A percentile compares a stretch with the other conserved stretches of the same genome.
Evolutionary conservation across 2,329 filamentous ascomycete genomes (phyloP).

Genomic region (Alternaria brassicae): DNA sequence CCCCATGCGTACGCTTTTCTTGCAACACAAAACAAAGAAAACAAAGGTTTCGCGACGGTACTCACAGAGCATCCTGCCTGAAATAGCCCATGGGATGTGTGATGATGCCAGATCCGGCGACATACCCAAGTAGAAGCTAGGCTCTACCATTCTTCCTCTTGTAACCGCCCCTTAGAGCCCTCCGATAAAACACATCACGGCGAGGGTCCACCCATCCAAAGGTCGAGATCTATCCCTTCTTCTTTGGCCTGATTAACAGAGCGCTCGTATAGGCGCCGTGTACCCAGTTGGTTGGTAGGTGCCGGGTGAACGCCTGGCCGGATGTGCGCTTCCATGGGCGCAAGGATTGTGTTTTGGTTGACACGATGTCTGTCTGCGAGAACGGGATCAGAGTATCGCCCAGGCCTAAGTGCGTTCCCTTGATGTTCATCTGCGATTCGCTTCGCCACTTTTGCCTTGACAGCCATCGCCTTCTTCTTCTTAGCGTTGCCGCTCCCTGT

Average conservation of each 20-base stretch:
- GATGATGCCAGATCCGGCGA: not conserved
- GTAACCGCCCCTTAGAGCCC: too few species aligned
- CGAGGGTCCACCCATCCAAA: not conserved
- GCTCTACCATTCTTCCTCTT: not conserved
- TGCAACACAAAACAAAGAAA: not conserved
- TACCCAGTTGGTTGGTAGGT: not conserved
- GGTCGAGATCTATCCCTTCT: not conserved
- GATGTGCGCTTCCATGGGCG: not conserved
- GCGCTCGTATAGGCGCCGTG: not conserved
- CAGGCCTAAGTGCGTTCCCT: not conserved
- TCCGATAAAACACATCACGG: not conserved
- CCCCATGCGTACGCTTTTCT: not conserved
- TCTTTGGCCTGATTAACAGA: not conserved
- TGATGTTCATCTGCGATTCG: not conserved
- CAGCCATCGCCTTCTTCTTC: not conserved
- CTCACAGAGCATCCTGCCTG: not conserved
- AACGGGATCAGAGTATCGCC: not conserved
- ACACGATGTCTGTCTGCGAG: not conserved
- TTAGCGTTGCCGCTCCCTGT: not conserved
- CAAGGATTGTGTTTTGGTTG: not conserved
- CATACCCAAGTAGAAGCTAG: not conserved
- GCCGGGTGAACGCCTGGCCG: not conserved
- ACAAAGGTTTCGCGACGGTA: not conserved
- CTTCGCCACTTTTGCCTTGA: not conserved
- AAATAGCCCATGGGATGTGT: not conserved